A percentile compares a stretch with the other conserved stretches of the same genome.
Evolutionary conservation across 306 rosid genomes (phyloP).

Genomic region (Delonix regia): DNA sequence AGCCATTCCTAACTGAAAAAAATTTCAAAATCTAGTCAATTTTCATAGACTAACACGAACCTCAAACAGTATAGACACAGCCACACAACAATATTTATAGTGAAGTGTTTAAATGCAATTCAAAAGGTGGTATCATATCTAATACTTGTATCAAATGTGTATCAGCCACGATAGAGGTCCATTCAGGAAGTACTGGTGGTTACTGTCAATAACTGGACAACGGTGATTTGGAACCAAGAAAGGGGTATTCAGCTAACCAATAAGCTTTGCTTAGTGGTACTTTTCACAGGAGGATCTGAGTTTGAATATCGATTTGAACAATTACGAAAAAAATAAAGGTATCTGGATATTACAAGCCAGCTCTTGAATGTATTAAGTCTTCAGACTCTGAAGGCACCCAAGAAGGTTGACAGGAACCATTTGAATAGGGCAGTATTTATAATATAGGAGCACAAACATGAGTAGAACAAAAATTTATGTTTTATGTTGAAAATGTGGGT

Average conservation of each 20-base stretch:
- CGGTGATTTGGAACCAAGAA: neutral
- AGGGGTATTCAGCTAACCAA: neutral
- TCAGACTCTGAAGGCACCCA: neutral
- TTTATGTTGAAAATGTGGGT: neutral
- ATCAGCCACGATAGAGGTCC: neutral
- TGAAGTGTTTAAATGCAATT: neutral
- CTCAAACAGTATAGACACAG: neutral
- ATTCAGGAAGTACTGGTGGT: neutral
- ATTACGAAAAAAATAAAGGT: neutral
- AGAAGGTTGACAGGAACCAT: neutral
- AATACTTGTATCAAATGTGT: neutral
- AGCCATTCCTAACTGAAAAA: constrained; percentile 57
- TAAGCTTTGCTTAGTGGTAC: neutral
- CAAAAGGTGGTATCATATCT: neutral
- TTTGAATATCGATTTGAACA: neutral
- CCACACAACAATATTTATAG: neutral
- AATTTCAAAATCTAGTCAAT: constrained; percentile 24
- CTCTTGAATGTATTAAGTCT: neutral
- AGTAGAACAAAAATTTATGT: neutral
- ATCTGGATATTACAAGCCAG: neutral
- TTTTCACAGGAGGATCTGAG: neutral
- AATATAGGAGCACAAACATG: neutral
- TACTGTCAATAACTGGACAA: neutral
- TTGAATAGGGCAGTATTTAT: neutral
- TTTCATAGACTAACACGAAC: neutral